Evolutionary conservation across 202 grass and related monocot genomes (phyloP), one percentile per base, ranked within the genome.

Genomic region (Schoenoplectus triqueter): DNA sequence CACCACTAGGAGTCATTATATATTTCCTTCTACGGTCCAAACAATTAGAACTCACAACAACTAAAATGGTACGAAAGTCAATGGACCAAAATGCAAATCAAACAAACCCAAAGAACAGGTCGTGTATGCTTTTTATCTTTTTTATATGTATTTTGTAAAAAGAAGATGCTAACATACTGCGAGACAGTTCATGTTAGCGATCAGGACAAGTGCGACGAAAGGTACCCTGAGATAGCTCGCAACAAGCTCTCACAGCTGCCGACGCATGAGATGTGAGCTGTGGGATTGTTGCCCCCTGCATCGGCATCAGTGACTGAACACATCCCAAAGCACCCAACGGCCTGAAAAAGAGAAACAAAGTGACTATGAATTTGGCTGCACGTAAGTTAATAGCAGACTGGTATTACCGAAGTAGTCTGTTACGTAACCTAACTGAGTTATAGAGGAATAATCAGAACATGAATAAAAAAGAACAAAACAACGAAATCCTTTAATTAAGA

Each of bases 151-250:
- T 67, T 80, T 82, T 82, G 10, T 7, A 14, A 31, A 66, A 63
- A 68, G 51, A 83, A 42, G 66, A 89, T 74, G 85, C 75, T 70
- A 84, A 94, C 88, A 80, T 92, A 86, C 87, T 81, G 75, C 13
- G 48, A 82, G 46, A 67, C 60, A 59, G 47, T 84, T 65, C 22
- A 17, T 51, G 85, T 76, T 84, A 95, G 83, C 83, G 85, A 92
- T 90, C 92, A 61, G 91, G 87, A 88, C 84, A 93, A 87, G 86
- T 90, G 66, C 75, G 80, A 54, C 70, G 45, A 83, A 84, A 92
- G 66, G 85, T 83, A 99, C 97, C 97, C 93, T 99, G 93, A 83
- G 93, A 99, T 47, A 99, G 97, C 93, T 99, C 97, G 83, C 97
- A 99, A 85, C 93, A 99, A 4, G 91, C 93, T 56, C 97, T 91